These are phyloP conservation scores for Phytophthora sojae DNA, from an alignment of 352 stramenopile genomes.

Conservation along the genomic window DNA sequence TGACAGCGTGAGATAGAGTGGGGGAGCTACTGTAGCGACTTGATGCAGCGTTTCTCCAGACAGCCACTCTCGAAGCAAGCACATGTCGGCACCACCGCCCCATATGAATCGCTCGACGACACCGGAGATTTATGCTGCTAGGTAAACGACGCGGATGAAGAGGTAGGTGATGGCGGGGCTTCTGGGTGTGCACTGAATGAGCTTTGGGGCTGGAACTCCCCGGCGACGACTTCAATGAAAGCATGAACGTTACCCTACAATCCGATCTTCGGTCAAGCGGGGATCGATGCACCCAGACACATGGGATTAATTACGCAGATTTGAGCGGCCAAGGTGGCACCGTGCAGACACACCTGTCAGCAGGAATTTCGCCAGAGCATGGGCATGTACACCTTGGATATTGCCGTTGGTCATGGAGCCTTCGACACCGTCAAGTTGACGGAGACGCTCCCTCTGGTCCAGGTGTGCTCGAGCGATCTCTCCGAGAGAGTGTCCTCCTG, in stretches of 20 bases:
- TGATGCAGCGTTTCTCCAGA: slow-evolving; percentile 9
- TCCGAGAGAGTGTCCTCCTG: not conserved
- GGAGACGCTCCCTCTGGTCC: not conserved
- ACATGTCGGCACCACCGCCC: slow-evolving; percentile 24
- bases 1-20: slow-evolving; percentile 31
- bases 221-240: slow-evolving; percentile 12
- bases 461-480: not conserved
- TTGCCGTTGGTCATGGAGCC: slow-evolving; percentile 12
- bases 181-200: slow-evolving; percentile 1
- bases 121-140: not conserved
- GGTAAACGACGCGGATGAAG: not conserved
- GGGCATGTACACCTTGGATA: not conserved
- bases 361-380: slow-evolving; percentile 4
- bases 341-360: slow-evolving; percentile 6
- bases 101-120: slow-evolving; percentile 21
- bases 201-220: not conserved
- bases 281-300: slow-evolving; percentile 37
- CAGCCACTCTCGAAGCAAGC: slow-evolving; percentile 31
- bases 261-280: slow-evolving; percentile 21
- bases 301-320: slow-evolving; percentile 35
- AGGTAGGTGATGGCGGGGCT: not conserved
- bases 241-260: not conserved
- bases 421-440: not conserved
- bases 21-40: no score
- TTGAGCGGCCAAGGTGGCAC: slow-evolving; percentile 32